These are phyloP conservation scores for Gomphus bonarii DNA, from an alignment of 1,284 basidiomycete species.

Conservation along the genomic window DNA sequence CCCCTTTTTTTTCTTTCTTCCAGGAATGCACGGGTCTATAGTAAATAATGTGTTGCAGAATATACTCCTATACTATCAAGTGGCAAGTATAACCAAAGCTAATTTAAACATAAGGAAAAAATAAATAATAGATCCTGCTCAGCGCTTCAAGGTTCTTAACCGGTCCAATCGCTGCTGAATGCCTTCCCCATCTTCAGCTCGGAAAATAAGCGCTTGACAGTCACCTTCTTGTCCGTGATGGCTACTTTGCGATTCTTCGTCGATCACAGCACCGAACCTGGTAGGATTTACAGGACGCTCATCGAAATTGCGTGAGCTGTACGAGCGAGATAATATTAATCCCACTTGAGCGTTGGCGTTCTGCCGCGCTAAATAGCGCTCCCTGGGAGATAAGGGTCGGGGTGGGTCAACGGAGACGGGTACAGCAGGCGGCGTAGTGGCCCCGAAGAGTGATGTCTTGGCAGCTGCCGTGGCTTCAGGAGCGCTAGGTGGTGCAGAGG, in stretches of 20 bases:
- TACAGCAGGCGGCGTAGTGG: no score
- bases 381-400: slow-evolving; percentile 17
- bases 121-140: neutral
- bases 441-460: no score
- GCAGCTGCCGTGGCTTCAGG: no score
- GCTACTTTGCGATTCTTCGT: neutral
- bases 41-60: neutral
- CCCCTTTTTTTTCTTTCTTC: neutral
- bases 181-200: neutral
- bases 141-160: neutral
- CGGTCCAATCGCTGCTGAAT: neutral
- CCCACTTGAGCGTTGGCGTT: slow-evolving; percentile 23
- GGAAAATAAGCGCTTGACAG: no score
- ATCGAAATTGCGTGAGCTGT: slow-evolving; percentile 17
- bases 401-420: slow-evolving; percentile 3
- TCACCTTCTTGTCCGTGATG: neutral
- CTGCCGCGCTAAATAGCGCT: slow-evolving; percentile 19
- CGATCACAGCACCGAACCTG: slow-evolving; percentile 13
- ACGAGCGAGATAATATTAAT: slow-evolving; percentile 24
- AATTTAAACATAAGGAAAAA: neutral
- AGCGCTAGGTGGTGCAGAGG: slow-evolving; percentile 16
- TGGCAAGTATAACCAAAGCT: neutral
- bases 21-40: neutral
- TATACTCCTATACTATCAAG: neutral
- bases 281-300: slow-evolving; percentile 11